Evolutionary conservation across 2,329 filamentous ascomycete genomes (phyloP).

Genomic region (Rutstroemia sp.): DNA sequence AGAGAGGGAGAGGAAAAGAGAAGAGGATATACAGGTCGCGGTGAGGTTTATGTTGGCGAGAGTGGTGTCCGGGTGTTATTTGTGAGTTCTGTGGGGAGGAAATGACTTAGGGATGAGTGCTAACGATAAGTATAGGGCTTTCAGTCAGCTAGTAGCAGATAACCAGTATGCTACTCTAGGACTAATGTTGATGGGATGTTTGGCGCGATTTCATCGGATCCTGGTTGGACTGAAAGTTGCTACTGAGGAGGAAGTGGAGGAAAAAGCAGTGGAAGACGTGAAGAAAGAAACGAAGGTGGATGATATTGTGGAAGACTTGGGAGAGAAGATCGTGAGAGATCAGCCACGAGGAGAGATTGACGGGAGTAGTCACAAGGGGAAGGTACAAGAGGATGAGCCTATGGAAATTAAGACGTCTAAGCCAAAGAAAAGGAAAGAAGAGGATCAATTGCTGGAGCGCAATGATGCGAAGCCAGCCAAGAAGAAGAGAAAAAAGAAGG

Average conservation of each 20-base stretch:
- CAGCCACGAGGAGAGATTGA: slow-evolving; percentile 6
- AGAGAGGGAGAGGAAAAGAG: slow-evolving; percentile 26
- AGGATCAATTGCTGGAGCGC: neutral
- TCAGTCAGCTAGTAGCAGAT: slow-evolving; percentile 64
- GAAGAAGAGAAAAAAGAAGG: slow-evolving; percentile 53
- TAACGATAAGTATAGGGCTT: slow-evolving; percentile 40
- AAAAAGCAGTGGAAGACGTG: neutral
- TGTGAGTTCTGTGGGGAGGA: slow-evolving; percentile 34
- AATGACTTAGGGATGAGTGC: neutral
- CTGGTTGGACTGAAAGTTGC: slow-evolving; percentile 30
- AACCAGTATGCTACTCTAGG: slow-evolving; percentile 67
- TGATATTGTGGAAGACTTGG: slow-evolving; percentile 17
- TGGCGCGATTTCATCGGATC: slow-evolving; percentile 50
- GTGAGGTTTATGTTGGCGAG: slow-evolving; percentile 35
- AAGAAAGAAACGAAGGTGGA: neutral
- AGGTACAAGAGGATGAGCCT: neutral
- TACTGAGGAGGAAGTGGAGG: slow-evolving; percentile 11
- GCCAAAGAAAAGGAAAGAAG: slow-evolving; percentile 19
- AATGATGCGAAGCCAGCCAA: slow-evolving; percentile 31
- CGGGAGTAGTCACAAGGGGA: neutral
- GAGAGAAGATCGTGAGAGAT: slow-evolving; percentile 29
- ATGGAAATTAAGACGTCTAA: slow-evolving; percentile 15
- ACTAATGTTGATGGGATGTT: slow-evolving; percentile 55
- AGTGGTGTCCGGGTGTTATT: slow-evolving; percentile 36
- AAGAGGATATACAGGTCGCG: slow-evolving; percentile 13